Conservation (phyloP, 1,284 basidiomycete genomes). For the Mycena sp. region DNA sequence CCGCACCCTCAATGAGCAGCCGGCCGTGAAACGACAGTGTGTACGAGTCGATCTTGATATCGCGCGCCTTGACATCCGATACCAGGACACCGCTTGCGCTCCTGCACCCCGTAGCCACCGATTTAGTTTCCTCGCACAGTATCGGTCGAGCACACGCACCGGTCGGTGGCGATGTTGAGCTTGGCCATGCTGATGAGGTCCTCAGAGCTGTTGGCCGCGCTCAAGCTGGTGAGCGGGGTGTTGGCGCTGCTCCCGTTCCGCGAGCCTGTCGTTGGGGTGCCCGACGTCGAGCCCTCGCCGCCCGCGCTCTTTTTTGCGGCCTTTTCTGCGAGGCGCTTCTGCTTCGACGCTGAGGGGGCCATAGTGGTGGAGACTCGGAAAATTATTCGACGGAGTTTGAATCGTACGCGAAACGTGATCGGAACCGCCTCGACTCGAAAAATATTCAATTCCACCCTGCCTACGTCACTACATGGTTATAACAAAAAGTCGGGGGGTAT, state of each 20-base stretch:
- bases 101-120: slow-evolving; percentile 50
- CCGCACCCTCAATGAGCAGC: slow-evolving; percentile 90
- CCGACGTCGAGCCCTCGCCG: slow-evolving; percentile 62
- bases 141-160: slow-evolving; percentile 59
- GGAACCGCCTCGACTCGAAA: not conserved
- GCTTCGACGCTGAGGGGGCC: slow-evolving; percentile 83
- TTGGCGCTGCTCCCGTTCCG: slow-evolving; percentile 42
- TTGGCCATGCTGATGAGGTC: slow-evolving; percentile 85
- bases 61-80: slow-evolving; percentile 91
- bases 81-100: slow-evolving; percentile 92
- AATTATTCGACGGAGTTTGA: slow-evolving; percentile 14
- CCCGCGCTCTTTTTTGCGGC: slow-evolving; percentile 82
- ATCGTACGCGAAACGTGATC: slow-evolving; percentile 17
- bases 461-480: no score
- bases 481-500: not conserved
- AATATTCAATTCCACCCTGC: no score
- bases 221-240: slow-evolving; percentile 84
- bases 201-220: slow-evolving; percentile 79
- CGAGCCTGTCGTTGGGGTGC: slow-evolving; percentile 53
- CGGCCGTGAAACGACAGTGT: slow-evolving; percentile 98
- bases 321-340: slow-evolving; percentile 90
- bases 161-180: slow-evolving; percentile 87
- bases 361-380: slow-evolving; percentile 47
- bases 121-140: slow-evolving; percentile 13
- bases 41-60: slow-evolving; percentile 97